phyloP scores from a whole-genome alignment of 305 asterid genomes.

The Rubia occidens region DNA sequence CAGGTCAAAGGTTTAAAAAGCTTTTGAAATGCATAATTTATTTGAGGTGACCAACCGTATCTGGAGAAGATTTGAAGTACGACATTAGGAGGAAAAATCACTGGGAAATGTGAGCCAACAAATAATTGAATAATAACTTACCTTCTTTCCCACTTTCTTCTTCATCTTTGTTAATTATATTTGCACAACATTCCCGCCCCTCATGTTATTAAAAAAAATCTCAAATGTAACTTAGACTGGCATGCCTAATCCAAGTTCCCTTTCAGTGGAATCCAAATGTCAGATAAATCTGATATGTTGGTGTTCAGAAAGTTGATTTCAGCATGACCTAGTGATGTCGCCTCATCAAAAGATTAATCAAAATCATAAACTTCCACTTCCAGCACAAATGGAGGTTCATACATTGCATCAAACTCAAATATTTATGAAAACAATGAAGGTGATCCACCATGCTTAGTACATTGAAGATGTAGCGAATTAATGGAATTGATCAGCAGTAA shows the following conservation, averaged over 20 bases:
- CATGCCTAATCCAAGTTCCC: slow-evolving; percentile 94
- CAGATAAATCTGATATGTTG: slow-evolving; percentile 75
- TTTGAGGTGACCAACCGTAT: slow-evolving; percentile 80
- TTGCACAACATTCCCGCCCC: slow-evolving; percentile 60
- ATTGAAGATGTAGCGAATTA: slow-evolving; percentile 7
- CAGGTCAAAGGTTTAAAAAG: slow-evolving; percentile 75
- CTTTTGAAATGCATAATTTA: slow-evolving; percentile 96
- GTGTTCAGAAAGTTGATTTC: slow-evolving; percentile 74
- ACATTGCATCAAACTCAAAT: slow-evolving; percentile 98
- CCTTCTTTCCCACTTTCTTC: slow-evolving; percentile 98
- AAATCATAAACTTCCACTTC: slow-evolving; percentile 83
- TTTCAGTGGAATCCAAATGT: slow-evolving; percentile 77
- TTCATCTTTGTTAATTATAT: slow-evolving; percentile 83
- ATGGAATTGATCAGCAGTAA: neutral
- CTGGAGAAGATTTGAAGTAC: slow-evolving; percentile 31
- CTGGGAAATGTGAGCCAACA: slow-evolving; percentile 9
- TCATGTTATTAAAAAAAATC: slow-evolving; percentile 80
- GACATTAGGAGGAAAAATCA: slow-evolving; percentile 12
- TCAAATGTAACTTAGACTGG: slow-evolving; percentile 85
- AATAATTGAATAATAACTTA: slow-evolving; percentile 25
- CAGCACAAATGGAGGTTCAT: slow-evolving; percentile 86
- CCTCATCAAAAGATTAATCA: slow-evolving; percentile 90
- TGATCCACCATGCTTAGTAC: slow-evolving; percentile 9
- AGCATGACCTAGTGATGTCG: slow-evolving; percentile 77
- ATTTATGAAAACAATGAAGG: slow-evolving; percentile 51